Conservation (phyloP, 2,329 filamentous ascomycete species). For the Sarocladium kiliense region DNA sequence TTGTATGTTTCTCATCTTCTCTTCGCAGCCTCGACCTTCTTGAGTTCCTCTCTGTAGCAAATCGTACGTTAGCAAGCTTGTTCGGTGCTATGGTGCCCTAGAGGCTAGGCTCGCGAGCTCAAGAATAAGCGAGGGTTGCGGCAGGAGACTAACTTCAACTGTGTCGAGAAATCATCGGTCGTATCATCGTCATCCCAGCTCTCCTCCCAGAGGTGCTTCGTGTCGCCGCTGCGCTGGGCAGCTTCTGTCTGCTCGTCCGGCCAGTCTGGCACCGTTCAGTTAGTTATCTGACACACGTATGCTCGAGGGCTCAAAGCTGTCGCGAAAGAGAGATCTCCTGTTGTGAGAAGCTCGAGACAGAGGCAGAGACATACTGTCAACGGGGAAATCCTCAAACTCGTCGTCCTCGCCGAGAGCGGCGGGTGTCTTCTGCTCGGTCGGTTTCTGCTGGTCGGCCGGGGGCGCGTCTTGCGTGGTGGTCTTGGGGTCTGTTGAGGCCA, state of each 20-base stretch:
- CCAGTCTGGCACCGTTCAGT: constrained; percentile 63
- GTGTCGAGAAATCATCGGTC: constrained; percentile 90
- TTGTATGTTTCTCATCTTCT: too few relatives aligned
- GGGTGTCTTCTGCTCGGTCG: constrained; percentile 46
- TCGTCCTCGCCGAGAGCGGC: constrained; percentile 88
- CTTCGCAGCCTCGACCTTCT: constrained; percentile 82
- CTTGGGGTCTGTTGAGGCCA: constrained; percentile 24
- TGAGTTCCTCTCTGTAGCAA: constrained; percentile 77
- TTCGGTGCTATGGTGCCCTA: not conserved
- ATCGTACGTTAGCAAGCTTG: not conserved
- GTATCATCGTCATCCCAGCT: constrained; percentile 99
- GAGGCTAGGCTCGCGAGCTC: too few relatives aligned
- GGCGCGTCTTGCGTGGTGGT: constrained; percentile 30
- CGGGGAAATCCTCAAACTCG: constrained; percentile 98
- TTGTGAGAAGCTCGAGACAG: not conserved
- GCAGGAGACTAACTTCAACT: constrained; percentile 68
- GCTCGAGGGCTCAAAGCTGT: too few relatives aligned
- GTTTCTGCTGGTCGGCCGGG: constrained; percentile 24
- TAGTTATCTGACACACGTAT: too few relatives aligned
- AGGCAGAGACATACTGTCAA: constrained; percentile 63
- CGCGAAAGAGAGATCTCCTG: too few relatives aligned
- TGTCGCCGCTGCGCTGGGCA: constrained; percentile 50
- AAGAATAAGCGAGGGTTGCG: too few relatives aligned
- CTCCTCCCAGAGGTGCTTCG: constrained; percentile 91
- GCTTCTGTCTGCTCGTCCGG: constrained; percentile 84